Conservation (phyloP, 331 rosid species). For the Pyracantha coccinea region DNA sequence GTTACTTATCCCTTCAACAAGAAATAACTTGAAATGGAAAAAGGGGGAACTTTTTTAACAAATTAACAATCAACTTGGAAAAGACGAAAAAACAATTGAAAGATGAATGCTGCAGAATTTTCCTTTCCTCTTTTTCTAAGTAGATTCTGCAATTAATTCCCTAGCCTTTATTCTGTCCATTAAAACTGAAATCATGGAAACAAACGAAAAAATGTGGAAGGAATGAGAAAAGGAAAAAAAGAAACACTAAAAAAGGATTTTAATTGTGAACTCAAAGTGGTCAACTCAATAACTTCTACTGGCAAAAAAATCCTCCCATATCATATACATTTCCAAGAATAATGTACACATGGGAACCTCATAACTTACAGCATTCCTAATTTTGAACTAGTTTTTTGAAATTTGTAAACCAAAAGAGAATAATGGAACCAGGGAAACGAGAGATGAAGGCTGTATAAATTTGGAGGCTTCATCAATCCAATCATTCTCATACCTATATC, state of each 20-base stretch:
- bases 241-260: background rate
- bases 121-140: background rate
- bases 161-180: background rate
- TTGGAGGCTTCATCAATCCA: background rate
- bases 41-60: background rate
- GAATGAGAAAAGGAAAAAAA: background rate
- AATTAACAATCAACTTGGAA: background rate
- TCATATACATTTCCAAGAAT: background rate
- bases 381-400: background rate
- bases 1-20: conserved; percentile 21
- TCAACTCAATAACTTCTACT: background rate
- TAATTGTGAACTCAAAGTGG: background rate
- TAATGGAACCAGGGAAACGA: background rate
- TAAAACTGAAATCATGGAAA: background rate
- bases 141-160: background rate
- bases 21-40: background rate
- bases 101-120: background rate
- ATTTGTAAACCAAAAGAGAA: background rate
- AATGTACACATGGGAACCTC: background rate
- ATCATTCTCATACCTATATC: background rate
- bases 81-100: background rate
- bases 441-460: background rate
- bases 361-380: background rate
- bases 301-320: background rate
- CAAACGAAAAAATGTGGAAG: background rate